Conservation (phyloP, 768 basidiomycete species). For the Phallus indusiatus region DNA sequence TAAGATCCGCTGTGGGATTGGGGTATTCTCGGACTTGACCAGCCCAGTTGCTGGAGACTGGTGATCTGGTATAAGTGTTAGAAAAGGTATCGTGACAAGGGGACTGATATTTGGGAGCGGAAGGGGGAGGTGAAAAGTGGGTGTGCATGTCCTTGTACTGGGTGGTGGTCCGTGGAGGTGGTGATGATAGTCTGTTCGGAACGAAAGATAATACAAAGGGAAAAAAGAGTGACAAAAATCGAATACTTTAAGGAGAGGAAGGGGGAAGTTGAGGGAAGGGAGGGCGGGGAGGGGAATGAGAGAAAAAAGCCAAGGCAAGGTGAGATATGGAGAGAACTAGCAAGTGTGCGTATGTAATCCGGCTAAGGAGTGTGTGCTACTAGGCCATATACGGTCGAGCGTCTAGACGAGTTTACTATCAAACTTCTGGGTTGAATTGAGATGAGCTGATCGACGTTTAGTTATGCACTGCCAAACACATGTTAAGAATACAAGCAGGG, state of each 20-base stretch:
- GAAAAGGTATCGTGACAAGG: conserved; percentile 33
- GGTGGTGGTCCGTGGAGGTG: too few relatives aligned
- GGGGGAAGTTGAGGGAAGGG: neutral
- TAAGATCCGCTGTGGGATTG: conserved; percentile 24
- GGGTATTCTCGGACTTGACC: conserved; percentile 16
- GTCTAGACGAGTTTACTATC: neutral
- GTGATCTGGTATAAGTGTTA: conserved; percentile 35
- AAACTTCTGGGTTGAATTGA: neutral
- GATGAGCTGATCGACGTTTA: neutral
- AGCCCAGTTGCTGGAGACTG: conserved; percentile 22
- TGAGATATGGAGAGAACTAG: neutral
- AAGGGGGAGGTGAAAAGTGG: conserved; percentile 33
- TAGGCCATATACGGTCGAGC: neutral
- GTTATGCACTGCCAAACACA: neutral
- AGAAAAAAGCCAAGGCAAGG: neutral
- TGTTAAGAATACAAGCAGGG: neutral
- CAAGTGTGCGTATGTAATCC: neutral
- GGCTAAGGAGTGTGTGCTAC: neutral
- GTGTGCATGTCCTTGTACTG: conserved; percentile 32
- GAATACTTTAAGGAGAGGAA: neutral
- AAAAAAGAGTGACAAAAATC: neutral
- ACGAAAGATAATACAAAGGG: conserved; percentile 2
- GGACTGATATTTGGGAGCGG: conserved; percentile 43
- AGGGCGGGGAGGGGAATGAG: neutral
- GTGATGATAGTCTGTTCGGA: neutral